Conservation (phyloP, 306 rosid genomes). For the Albizia julibrissin region DNA sequence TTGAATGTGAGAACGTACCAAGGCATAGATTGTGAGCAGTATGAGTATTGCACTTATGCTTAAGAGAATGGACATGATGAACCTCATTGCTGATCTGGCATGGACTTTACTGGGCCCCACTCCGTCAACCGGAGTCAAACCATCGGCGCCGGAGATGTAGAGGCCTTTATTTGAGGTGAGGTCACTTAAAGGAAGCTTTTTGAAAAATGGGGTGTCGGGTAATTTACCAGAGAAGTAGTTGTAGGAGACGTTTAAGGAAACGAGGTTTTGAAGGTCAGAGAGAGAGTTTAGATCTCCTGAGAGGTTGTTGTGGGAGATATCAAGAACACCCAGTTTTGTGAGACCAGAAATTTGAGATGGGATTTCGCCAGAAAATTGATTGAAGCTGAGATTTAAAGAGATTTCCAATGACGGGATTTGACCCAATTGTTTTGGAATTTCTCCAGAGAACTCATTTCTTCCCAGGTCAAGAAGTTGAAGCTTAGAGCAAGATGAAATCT, state of each 20-base stretch:
- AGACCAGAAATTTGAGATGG: conserved; percentile 73
- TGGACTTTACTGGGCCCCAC: conserved; percentile 27
- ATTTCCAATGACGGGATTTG: conserved; percentile 75
- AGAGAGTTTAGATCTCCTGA: conserved; percentile 68
- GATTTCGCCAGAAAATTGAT: conserved; percentile 79
- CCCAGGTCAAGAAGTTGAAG: conserved; percentile 82
- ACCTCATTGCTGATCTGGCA: conserved; percentile 52
- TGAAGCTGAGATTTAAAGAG: conserved; percentile 80
- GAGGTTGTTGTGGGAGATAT: conserved; percentile 87
- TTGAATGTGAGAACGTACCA: conserved; percentile 49
- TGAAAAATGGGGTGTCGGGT: conserved; percentile 83
- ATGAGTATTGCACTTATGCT: conserved; percentile 59
- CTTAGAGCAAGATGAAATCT: conserved; percentile 69
- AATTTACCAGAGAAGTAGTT: conserved; percentile 81
- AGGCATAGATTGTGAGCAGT: conserved; percentile 61
- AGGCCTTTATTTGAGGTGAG: conserved; percentile 75
- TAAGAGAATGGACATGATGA: conserved; percentile 61
- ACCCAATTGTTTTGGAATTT: conserved; percentile 74
- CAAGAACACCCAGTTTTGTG: conserved; percentile 73
- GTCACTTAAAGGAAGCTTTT: conserved; percentile 66
- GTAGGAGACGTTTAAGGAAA: conserved; percentile 77
- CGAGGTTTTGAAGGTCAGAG: conserved; percentile 70
- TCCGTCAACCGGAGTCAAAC: conserved; percentile 39
- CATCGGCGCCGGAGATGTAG: conserved; percentile 49
- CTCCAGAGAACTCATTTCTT: conserved; percentile 75